These are phyloP conservation scores for Botryotinia globosa DNA, from an alignment of 2,329 filamentous ascomycete species.

Conservation along the genomic window DNA sequence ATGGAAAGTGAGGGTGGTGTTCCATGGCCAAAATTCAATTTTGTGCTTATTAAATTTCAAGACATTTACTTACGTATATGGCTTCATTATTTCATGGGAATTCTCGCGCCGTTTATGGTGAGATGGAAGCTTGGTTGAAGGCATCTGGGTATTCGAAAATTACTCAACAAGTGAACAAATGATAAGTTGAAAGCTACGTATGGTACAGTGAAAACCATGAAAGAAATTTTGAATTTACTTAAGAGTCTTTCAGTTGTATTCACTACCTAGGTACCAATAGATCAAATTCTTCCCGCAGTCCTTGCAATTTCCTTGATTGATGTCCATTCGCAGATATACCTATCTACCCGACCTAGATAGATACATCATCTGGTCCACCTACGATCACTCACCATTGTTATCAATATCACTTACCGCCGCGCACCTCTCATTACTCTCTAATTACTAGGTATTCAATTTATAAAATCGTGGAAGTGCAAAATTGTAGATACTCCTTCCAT, in stretches of 20 bases:
- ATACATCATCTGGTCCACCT: too few relatives aligned
- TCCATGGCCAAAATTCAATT: neutral
- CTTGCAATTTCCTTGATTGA: neutral
- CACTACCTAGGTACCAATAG: neutral
- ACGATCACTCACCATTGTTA: too few relatives aligned
- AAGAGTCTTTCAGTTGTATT: neutral
- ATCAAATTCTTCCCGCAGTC: fast-evolving
- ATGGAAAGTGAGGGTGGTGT: neutral
- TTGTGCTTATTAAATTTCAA: neutral
- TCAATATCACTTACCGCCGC: neutral
- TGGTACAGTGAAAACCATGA: too few relatives aligned
- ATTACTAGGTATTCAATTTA: too few relatives aligned
- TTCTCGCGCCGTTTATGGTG: fast-evolving
- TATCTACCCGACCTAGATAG: too few relatives aligned
- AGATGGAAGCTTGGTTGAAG: neutral
- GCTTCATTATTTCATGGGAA: neutral
- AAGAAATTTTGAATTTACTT: neutral
- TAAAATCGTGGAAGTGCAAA: too few relatives aligned
- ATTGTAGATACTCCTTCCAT: neutral
- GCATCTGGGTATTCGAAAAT: neutral
- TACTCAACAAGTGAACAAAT: neutral
- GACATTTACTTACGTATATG: neutral
- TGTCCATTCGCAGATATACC: too few relatives aligned
- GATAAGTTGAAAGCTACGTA: neutral
- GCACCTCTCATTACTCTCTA: too few relatives aligned